A percentile compares a stretch with the other conserved stretches of the same genome.
phyloP scores from a whole-genome alignment of 345 rosid species.

The Dovyalis caffra region DNA sequence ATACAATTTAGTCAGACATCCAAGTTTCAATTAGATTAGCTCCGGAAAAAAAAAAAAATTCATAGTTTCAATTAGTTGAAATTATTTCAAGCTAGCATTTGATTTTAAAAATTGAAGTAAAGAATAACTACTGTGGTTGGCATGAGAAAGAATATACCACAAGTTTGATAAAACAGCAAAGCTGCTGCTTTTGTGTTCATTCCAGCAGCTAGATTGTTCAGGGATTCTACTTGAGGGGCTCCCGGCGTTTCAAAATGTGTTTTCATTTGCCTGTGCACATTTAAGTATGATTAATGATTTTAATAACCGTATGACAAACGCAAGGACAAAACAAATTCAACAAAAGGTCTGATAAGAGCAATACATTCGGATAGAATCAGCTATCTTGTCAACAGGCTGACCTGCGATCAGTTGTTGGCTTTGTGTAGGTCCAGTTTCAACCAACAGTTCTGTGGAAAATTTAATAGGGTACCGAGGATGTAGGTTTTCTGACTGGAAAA shows the following conservation, averaged over 20 bases:
- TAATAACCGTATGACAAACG: neutral
- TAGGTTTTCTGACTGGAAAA: neutral
- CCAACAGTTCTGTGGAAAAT: slow-evolving; percentile 46
- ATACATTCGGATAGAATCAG: slow-evolving; percentile 67
- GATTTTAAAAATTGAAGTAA: neutral
- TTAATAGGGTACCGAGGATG: neutral
- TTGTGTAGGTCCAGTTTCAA: slow-evolving; percentile 82
- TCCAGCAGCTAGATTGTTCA: slow-evolving; percentile 63
- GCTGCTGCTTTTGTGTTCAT: slow-evolving; percentile 76
- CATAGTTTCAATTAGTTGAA: neutral
- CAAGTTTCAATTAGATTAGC: neutral
- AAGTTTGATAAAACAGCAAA: slow-evolving; percentile 73
- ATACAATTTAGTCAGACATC: slow-evolving; percentile 2
- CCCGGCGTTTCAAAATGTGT: slow-evolving; percentile 79
- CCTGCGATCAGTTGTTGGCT: slow-evolving; percentile 41
- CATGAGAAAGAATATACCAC: slow-evolving; percentile 46
- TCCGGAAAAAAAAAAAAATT: neutral
- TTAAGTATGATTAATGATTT: neutral
- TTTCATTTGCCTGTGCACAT: slow-evolving; percentile 65
- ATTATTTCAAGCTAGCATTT: neutral
- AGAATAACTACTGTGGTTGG: neutral
- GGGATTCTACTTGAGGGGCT: slow-evolving; percentile 60
- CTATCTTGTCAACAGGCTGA: slow-evolving; percentile 57
- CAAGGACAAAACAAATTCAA: neutral
- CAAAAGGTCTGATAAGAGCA: neutral